These are phyloP conservation scores for Sugiyamaella neomexicana DNA, from an alignment of 1,139 yeast genomes.

Conservation along the genomic window DNA sequence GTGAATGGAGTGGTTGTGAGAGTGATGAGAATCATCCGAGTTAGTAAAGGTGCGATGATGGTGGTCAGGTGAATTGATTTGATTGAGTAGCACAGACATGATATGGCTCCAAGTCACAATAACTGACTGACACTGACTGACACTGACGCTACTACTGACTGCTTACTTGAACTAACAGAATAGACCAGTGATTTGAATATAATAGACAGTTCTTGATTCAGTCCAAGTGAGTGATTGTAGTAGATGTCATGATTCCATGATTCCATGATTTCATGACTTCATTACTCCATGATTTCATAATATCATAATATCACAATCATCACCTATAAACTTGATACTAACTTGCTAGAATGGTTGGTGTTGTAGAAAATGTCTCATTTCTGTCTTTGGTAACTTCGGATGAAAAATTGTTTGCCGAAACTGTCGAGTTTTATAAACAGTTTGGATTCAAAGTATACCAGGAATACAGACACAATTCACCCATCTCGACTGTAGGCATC, in stretches of 20 bases:
- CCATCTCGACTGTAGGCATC: constrained; percentile 30
- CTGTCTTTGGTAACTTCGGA: constrained; percentile 61
- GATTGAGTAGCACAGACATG: neutral
- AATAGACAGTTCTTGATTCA: too few species aligned
- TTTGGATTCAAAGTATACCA: constrained; percentile 59
- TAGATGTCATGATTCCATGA: too few species aligned
- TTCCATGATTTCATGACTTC: too few species aligned
- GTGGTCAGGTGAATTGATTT: neutral
- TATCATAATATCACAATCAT: too few species aligned
- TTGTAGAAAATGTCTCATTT: constrained; percentile 38
- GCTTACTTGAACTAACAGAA: too few species aligned
- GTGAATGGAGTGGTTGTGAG: neutral
- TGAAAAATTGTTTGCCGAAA: constrained; percentile 45
- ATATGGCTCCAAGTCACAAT: too few species aligned
- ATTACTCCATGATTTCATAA: too few species aligned
- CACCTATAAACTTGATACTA: too few species aligned
- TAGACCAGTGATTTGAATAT: too few species aligned
- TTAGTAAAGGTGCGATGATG: neutral
- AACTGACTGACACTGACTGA: too few species aligned
- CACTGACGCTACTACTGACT: too few species aligned
- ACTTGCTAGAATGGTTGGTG: neutral
- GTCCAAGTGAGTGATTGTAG: too few species aligned
- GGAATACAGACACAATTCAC: constrained; percentile 41
- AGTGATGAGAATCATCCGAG: neutral
- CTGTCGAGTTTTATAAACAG: constrained; percentile 53